phyloP scores from a whole-genome alignment of 768 basidiomycete species.

The Tricholoma sp. region DNA sequence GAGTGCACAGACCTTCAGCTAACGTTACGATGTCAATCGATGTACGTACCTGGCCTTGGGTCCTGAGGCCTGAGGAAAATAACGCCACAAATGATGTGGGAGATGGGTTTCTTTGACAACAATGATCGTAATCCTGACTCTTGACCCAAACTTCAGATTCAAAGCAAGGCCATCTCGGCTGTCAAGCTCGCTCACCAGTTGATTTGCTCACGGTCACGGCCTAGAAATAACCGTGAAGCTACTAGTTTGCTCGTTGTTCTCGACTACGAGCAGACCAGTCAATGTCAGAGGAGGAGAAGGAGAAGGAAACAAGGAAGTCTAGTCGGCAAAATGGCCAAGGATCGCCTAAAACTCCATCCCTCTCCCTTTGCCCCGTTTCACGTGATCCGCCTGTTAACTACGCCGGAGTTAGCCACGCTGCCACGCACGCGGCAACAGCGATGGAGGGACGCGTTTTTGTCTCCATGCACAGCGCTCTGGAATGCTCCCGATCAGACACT shows the following conservation, averaged over 20 bases:
- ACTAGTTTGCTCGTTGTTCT: conserved; percentile 2
- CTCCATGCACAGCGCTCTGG: background rate
- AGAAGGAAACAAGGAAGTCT: background rate
- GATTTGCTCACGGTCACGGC: conserved; percentile 9
- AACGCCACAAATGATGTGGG: conserved; percentile 9
- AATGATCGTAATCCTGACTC: conserved; percentile 12
- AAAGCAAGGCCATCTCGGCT: conserved; percentile 2
- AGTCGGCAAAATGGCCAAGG: conserved; percentile 5
- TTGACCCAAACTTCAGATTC: background rate
- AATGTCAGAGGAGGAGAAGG: background rate
- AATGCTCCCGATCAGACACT: too few species aligned
- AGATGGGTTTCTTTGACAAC: conserved; percentile 14
- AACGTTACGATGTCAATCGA: conserved; percentile 4
- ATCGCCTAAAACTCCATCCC: background rate
- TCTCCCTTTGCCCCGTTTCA: background rate
- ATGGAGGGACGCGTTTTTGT: background rate
- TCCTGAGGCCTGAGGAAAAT: conserved; percentile 2
- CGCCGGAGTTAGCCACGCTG: background rate
- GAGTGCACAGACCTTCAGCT: background rate
- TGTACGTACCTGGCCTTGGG: conserved; percentile 6
- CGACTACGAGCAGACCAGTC: conserved; percentile 2
- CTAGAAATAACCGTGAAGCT: background rate
- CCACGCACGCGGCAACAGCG: background rate
- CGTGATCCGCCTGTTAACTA: background rate
- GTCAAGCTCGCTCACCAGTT: conserved; percentile 6